These are phyloP conservation scores for Hansenula sp. DNA, from an alignment of 1,139 yeast species.

Conservation along the genomic window DNA sequence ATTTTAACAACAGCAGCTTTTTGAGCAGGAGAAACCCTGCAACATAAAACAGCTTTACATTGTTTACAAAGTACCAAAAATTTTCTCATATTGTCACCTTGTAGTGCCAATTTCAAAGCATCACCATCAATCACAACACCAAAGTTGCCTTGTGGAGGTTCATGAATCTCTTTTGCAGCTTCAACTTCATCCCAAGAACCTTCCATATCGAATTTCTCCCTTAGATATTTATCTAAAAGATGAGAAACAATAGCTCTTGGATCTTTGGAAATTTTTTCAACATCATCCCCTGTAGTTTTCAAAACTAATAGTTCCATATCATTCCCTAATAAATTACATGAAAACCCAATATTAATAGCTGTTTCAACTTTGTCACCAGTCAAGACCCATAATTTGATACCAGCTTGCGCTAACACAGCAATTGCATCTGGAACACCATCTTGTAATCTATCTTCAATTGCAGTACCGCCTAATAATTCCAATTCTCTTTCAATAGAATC, in stretches of 20 bases:
- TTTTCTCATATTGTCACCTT: conserved; percentile 55
- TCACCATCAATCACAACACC: conserved; percentile 94
- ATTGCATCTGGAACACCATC: conserved; percentile 96
- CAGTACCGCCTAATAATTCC: conserved; percentile 87
- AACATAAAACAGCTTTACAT: conserved; percentile 90
- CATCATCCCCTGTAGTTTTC: conserved; percentile 42
- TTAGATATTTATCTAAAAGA: conserved; percentile 57
- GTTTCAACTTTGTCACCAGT: conserved; percentile 98
- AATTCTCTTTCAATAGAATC: conserved; percentile 77
- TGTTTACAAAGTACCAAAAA: conserved; percentile 86
- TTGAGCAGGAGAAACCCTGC: conserved; percentile 96
- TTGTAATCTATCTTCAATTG: conserved; percentile 94
- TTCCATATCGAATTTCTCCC: conserved; percentile 55
- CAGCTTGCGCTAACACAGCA: conserved; percentile 79
- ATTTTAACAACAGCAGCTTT: conserved; percentile 93
- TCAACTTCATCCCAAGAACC: conserved; percentile 53
- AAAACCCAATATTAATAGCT: conserved; percentile 95
- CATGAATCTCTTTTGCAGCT: conserved; percentile 71
- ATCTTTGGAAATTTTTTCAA: conserved; percentile 29
- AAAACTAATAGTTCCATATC: conserved; percentile 85
- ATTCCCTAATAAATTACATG: conserved; percentile 83
- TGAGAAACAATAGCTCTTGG: conserved; percentile 46
- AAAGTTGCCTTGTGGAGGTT: conserved; percentile 70
- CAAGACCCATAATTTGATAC: conserved; percentile 93
- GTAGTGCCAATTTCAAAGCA: conserved; percentile 72